Base-by-base conservation (phyloP, 2,329 filamentous ascomycete species). In the Stemphylium lycopersici region DNA sequence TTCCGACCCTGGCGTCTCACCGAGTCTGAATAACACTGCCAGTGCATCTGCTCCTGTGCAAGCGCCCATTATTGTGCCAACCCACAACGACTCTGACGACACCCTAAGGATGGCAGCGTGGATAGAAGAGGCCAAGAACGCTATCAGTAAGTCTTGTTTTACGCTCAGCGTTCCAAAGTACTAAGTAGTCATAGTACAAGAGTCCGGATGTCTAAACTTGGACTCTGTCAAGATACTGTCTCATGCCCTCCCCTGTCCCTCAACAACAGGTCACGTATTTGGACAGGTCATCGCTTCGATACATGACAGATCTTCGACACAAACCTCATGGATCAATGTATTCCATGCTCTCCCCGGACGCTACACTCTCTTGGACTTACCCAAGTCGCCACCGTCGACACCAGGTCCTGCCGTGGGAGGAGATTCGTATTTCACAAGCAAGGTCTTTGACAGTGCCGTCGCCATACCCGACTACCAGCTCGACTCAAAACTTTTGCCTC, bases 271-370 rank as follows among this genome's bases (percentile, higher is more conserved):
- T 20, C 78, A 82, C 56, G 77, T 84, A 22, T 87, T 86, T 61
- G 78, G 78, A 22, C 76, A 77, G 15, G 76, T 87, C 26, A 81
- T 87, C 49, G 77, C 80, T 52, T 77, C 79, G 3, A 79, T 88
- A 1, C 84, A 86, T 66, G 75, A 79, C 33, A 77, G 78, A 18
- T 79, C 82, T 11, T 77, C 80, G 20, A 79, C 77, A 43, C 78
- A 80, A 12, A 84, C 81, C 0, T 80, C 80, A 2, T 87, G 85
- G 76, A 86, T 87, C 71, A 86, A 86, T 55, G 81, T 88, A 44
- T 86, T 84, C 48, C 85, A 88, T 65, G 85, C 85, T 1, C 83
- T 87, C 1, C 84, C 84, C 8, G 82, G 83, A 36, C 82, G 83
- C 47, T 87, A 86, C 73, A 87, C 81, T 50, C 78, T 88, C 32